Percentiles rank a stretch among this genome's conserved stretches.
Conservation (phyloP, 1,284 basidiomycete species). For the Coniophora puteana region DNA sequence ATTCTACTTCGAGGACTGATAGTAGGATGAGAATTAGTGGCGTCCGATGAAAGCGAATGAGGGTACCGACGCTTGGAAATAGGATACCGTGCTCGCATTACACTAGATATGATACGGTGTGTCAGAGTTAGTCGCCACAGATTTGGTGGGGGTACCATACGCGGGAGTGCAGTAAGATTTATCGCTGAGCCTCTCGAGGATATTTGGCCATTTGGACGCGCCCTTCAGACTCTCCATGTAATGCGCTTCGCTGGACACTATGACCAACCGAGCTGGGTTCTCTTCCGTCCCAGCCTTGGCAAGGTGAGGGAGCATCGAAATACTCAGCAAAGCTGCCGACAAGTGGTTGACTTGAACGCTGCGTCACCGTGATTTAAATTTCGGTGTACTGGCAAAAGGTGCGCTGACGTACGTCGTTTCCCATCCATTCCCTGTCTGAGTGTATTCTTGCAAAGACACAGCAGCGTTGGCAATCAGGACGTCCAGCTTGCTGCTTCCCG, state of each 20-base stretch:
- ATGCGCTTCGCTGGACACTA: slow-evolving; percentile 12
- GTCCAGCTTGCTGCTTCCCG: slow-evolving; percentile 1
- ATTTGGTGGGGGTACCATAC: slow-evolving; percentile 5
- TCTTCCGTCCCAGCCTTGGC: slow-evolving; percentile 2
- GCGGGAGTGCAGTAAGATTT: slow-evolving; percentile 17
- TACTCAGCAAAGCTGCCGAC: slow-evolving; percentile 10
- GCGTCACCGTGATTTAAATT: neutral
- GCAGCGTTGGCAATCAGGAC: slow-evolving; percentile 8
- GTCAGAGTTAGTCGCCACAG: neutral
- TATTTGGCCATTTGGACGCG: slow-evolving; percentile 5
- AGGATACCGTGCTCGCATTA: slow-evolving; percentile 17
- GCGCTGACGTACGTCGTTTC: slow-evolving; percentile 7
- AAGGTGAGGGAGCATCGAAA: slow-evolving; percentile 11
- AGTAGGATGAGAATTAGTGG: neutral
- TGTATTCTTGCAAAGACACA: slow-evolving; percentile 1
- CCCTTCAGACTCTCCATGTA: slow-evolving; percentile 7
- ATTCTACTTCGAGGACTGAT: slow-evolving; percentile 19
- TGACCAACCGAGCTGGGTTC: slow-evolving; percentile 4
- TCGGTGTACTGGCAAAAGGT: neutral
- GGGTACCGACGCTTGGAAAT: slow-evolving; percentile 23
- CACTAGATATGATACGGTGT: too few species aligned
- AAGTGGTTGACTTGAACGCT: slow-evolving; percentile 13
- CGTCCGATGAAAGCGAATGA: neutral
- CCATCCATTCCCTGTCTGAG: slow-evolving; percentile 10
- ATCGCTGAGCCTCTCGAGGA: slow-evolving; percentile 20